Evolutionary conservation across 768 basidiomycete genomes (phyloP), one percentile per base, ranked within the genome.

Genomic region (Gelatoporia subvermispora): DNA sequence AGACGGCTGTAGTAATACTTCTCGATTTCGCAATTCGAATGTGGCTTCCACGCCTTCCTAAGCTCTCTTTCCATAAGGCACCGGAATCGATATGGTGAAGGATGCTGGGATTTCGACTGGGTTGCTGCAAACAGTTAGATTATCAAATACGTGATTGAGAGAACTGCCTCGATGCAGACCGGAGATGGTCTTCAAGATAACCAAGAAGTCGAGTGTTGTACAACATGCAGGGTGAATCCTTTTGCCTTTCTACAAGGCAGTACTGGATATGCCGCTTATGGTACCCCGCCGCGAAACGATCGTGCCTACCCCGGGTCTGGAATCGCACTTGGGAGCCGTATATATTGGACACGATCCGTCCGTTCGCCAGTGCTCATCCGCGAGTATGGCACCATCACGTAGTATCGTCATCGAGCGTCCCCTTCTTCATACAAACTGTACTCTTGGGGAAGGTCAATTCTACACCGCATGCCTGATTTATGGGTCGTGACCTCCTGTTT

Each of bases 371-470:
- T 38, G n/a, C 37, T 38, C 37, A n/a, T 20, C 37, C 16, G 16
- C 37, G 37, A 20, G n/a, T 20, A 16, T 38, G n/a, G 20, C n/a
- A 7, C 39, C 44, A 39, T 51, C 58, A 22, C 54, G 52, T 44
- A 67, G 68, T 57, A 73, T 81, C 28, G 51, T 67, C 41, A 70
- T 77, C 31, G 48, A 57, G 5, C 56, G 61, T 15, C 79, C 82
- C 17, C 69, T 82, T 60, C 66, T 83, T 48, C 64, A 70, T 34
- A 45, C 54, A n/a, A 39, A 56, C 65, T 84, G 82, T 52, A 74
- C 67, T 13, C 66, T 85, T 21, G 83, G 83, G 45, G 81, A 86
- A 79, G 81, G 83, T 82, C 28, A 31, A 51, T 8, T 4, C 5
- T 38, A 22, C n/a, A n/a, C 18, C 15, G 17, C 8, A 15, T 34